Percentiles rank a stretch among this genome's conserved stretches.
phyloP scores from a whole-genome alignment of 1,284 basidiomycete species.

The Hymenochaete sp. region DNA sequence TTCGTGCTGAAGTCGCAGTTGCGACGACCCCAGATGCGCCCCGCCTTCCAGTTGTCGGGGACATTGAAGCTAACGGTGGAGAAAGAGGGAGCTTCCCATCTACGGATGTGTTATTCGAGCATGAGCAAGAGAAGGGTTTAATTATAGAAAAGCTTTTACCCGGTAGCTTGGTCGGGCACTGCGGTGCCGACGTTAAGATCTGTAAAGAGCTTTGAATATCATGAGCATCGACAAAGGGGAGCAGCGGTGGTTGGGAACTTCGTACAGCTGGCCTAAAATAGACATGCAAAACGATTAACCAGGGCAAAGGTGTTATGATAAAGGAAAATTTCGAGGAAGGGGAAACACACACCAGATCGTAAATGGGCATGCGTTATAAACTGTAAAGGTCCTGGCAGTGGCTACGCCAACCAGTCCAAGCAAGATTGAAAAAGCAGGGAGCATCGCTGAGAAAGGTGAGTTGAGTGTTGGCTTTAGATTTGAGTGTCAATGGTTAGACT shows the following conservation, averaged over 20 bases:
- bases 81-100: conserved; percentile 23
- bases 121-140: background rate
- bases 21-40: conserved; percentile 39
- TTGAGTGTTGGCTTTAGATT: too few species aligned
- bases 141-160: conserved; percentile 25
- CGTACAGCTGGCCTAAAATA: conserved; percentile 19
- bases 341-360: conserved; percentile 30
- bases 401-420: conserved; percentile 24
- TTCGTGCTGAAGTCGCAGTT: conserved; percentile 34
- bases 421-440: conserved; percentile 15
- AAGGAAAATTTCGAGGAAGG: too few species aligned
- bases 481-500: too few species aligned
- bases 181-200: conserved; percentile 20
- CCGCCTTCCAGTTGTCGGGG: conserved; percentile 27
- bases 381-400: conserved; percentile 35
- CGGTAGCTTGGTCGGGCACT: conserved; percentile 17
- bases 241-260: background rate
- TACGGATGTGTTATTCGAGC: too few species aligned
- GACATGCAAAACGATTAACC: background rate
- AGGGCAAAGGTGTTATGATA: background rate
- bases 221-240: background rate
- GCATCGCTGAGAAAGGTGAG: background rate
- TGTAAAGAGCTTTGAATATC: conserved; percentile 19
- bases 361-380: conserved; percentile 21
- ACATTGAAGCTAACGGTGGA: conserved; percentile 21